phyloP scores from a whole-genome alignment of 2,329 filamentous ascomycete species.

The Sclerotinia nivalis region DNA sequence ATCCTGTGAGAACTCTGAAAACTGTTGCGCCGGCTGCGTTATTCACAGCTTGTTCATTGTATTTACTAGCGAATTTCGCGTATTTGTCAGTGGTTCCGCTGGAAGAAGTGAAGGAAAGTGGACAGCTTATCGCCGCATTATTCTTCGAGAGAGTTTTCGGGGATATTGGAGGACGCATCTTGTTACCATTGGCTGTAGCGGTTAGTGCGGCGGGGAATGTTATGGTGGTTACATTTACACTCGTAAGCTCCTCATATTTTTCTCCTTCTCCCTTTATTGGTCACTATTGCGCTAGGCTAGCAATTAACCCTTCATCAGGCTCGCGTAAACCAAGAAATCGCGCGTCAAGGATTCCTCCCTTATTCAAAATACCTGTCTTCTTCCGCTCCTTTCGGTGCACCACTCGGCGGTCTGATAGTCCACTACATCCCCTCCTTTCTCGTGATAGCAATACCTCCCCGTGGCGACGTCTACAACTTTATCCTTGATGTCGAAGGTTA shows the following conservation, averaged over 20 bases:
- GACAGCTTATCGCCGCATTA: conserved; percentile 55
- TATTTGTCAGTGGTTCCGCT: conserved; percentile 60
- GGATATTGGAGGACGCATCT: conserved; percentile 44
- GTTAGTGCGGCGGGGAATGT: conserved; percentile 52
- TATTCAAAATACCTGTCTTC: conserved; percentile 43
- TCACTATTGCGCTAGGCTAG: no score
- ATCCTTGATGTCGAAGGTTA: conserved; percentile 46
- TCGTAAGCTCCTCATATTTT: conserved; percentile 51
- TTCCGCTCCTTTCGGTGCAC: conserved; percentile 33
- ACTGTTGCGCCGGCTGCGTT: conserved; percentile 57
- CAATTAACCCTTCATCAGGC: conserved; percentile 41
- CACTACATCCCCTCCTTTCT: conserved; percentile 63
- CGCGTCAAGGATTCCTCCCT: conserved; percentile 51
- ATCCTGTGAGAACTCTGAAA: conserved; percentile 58
- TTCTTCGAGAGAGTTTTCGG: conserved; percentile 60
- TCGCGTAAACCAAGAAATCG: conserved; percentile 51
- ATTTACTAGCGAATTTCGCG: conserved; percentile 60
- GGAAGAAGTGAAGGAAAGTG: conserved; percentile 55
- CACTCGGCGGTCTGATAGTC: conserved; percentile 49
- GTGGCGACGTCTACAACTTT: conserved; percentile 42
- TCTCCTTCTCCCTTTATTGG: neutral
- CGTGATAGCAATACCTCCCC: conserved; percentile 54
- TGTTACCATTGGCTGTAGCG: conserved; percentile 49
- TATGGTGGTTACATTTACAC: conserved; percentile 51
- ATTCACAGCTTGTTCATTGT: conserved; percentile 53